These are phyloP conservation scores for Cubamyces lactineus DNA, from an alignment of 768 basidiomycete species.

Conservation along the genomic window DNA sequence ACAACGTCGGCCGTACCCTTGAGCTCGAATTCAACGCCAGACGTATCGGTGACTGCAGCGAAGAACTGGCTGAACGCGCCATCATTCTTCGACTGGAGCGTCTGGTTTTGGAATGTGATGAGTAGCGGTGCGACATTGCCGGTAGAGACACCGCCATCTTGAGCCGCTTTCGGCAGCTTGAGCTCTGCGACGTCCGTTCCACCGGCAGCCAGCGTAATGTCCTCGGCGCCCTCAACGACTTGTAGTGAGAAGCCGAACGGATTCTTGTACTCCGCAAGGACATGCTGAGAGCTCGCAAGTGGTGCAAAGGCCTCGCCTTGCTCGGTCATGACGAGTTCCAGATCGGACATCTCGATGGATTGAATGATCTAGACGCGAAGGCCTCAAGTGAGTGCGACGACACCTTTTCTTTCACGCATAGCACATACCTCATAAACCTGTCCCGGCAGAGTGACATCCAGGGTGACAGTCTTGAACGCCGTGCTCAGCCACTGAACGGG, in stretches of 20 bases:
- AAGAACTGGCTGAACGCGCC: constrained; percentile 60
- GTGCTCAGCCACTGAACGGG: constrained; percentile 64
- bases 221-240: constrained; percentile 57
- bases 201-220: constrained; percentile 51
- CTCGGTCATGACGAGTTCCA: constrained; percentile 54
- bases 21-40: constrained; percentile 49
- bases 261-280: constrained; percentile 65
- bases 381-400: neutral
- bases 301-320: constrained; percentile 62
- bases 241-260: constrained; percentile 79
- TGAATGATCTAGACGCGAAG: constrained; percentile 52
- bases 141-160: constrained; percentile 66
- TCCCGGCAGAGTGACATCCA: constrained; percentile 65
- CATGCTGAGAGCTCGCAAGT: constrained; percentile 56
- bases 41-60: constrained; percentile 56
- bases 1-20: constrained; percentile 61
- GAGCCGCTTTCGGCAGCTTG: constrained; percentile 49
- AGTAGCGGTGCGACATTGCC: constrained; percentile 65
- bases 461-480: constrained; percentile 69
- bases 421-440: constrained; percentile 50
- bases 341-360: constrained; percentile 61
- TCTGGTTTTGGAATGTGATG: constrained; percentile 58
- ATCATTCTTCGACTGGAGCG: constrained; percentile 58
- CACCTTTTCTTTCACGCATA: neutral
- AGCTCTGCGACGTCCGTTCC: constrained; percentile 61